A percentile compares a stretch with the other conserved stretches of the same genome.
These are phyloP conservation scores for Aspergillus sp. DNA, from an alignment of 2,329 filamentous ascomycete species.

Conservation along the genomic window DNA sequence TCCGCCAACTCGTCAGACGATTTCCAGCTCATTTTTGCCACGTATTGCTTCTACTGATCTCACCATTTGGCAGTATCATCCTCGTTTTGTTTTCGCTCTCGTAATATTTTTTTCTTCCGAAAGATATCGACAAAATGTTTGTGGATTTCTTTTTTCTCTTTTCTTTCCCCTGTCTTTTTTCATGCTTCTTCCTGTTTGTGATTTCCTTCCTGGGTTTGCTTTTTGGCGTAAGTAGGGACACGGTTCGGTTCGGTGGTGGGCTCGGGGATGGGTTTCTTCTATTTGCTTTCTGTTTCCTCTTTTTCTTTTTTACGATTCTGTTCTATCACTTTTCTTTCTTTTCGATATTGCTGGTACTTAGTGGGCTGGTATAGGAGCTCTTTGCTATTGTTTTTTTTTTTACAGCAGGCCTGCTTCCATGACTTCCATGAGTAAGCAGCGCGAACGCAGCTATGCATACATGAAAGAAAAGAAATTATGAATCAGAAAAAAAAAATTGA, in stretches of 20 bases:
- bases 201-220: not conserved
- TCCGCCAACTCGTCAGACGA: not conserved
- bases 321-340: not conserved
- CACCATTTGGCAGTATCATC: not conserved
- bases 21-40: not conserved
- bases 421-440: not conserved
- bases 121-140: conserved; percentile 17
- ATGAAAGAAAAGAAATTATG: not conserved
- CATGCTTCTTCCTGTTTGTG: not conserved
- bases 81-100: not conserved
- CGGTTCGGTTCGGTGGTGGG: not conserved
- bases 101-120: conserved; percentile 8
- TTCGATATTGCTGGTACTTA: not conserved
- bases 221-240: not conserved
- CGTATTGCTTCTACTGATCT: conserved; percentile 10
- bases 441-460: not conserved
- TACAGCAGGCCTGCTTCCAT: not conserved
- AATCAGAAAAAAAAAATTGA: not conserved
- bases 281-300: not conserved
- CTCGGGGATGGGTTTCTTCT: not conserved
- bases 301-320: not conserved
- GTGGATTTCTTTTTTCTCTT: conserved; percentile 18
- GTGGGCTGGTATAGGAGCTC: not conserved
- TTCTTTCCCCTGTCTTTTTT: conserved; percentile 3
- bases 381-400: not conserved